Evolutionary conservation across 371 early-diverging fungal species (phyloP).

Genomic region (Mucor plumbeus): DNA sequence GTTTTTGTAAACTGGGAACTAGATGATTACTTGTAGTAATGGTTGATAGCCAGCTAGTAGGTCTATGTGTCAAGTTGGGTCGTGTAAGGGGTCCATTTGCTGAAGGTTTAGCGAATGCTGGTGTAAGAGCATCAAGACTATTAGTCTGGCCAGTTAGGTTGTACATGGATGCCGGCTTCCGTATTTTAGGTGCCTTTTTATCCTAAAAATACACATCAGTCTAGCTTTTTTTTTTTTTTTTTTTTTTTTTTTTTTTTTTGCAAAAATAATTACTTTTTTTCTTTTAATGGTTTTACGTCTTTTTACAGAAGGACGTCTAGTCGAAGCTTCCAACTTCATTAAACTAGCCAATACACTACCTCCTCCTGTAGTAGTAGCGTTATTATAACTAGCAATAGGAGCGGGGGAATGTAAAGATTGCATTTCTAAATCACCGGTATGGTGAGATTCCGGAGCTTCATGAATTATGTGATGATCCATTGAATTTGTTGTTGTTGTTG

Average conservation of each 20-base stretch:
- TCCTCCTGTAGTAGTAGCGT: conserved; percentile 3
- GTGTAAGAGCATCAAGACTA: conserved; percentile 21
- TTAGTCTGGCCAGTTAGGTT: conserved; percentile 19
- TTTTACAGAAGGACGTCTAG: conserved; percentile 9
- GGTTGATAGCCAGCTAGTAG: conserved; percentile 48
- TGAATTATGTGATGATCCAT: conserved; percentile 15
- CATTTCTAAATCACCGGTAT: conserved; percentile 7
- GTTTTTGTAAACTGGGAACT: conserved; percentile 50
- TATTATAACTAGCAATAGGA: background rate
- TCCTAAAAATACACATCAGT: conserved; percentile 9
- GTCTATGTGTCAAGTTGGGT: conserved; percentile 43
- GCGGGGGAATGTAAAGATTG: conserved; percentile 4
- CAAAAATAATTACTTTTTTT: conserved; percentile 13
- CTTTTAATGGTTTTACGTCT: conserved; percentile 11
- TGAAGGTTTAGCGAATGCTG: conserved; percentile 14
- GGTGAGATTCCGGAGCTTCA: conserved; percentile 10
- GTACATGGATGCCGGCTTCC: conserved; percentile 38
- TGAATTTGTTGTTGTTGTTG: background rate
- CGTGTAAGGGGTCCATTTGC: conserved; percentile 20
- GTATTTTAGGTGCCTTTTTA: conserved; percentile 25
- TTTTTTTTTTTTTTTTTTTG: too few species aligned
- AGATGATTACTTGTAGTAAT: conserved; percentile 47
- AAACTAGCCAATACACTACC: conserved; percentile 49
- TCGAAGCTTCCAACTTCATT: conserved; percentile 48
- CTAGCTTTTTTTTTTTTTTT: too few species aligned